phyloP scores from a whole-genome alignment of 345 rosid species.

The Brassica incana region DNA sequence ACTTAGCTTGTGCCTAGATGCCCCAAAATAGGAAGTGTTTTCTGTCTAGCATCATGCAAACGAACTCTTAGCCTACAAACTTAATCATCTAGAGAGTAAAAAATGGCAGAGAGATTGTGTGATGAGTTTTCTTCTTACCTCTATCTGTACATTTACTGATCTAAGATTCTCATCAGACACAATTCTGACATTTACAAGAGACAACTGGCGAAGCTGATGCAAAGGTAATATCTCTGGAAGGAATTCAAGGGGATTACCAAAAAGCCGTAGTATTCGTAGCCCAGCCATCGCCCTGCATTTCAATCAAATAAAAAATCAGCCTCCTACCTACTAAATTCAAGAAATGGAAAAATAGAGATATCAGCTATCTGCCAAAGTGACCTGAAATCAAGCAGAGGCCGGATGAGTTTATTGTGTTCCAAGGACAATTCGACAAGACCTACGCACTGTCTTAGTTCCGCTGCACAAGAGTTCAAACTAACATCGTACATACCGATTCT shows the following conservation, averaged over 20 bases:
- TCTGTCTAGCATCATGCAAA: constrained; percentile 65
- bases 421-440: constrained; percentile 80
- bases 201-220: constrained; percentile 83
- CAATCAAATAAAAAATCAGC: constrained; percentile 49
- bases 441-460: constrained; percentile 87
- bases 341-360: constrained; percentile 25
- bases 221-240: constrained; percentile 96
- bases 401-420: constrained; percentile 92
- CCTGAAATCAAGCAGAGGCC: constrained; percentile 99
- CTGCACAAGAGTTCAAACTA: constrained; percentile 52
- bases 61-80: constrained; percentile 22
- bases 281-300: constrained; percentile 87
- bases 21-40: constrained; percentile 88
- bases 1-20: constrained; percentile 93
- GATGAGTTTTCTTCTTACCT: constrained; percentile 48
- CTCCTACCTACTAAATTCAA: constrained; percentile 20
- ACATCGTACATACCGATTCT: constrained; percentile 23
- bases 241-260: constrained; percentile 96
- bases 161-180: constrained; percentile 90
- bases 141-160: constrained; percentile 86
- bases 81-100: constrained; percentile 10
- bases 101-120: neutral
- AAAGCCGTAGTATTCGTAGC: constrained; percentile 77
- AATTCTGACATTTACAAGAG: constrained; percentile 89
- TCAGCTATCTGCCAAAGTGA: constrained; percentile 38